Base-by-base conservation (phyloP, 2,329 filamentous ascomycete genomes). In the Pseudocercospora crystallina region DNA sequence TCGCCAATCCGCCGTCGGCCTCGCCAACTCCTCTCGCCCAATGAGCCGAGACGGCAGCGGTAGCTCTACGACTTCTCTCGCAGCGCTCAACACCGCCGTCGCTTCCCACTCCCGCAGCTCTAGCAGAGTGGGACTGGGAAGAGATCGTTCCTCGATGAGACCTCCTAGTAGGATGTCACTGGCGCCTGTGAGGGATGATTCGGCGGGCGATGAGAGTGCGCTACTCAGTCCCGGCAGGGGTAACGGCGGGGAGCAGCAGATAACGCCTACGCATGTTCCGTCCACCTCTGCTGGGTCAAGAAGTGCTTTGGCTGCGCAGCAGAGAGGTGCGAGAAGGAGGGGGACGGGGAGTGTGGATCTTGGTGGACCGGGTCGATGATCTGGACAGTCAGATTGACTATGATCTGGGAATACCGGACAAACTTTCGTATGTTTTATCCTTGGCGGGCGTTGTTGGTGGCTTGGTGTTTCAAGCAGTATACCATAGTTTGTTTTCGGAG, bases 41-140 rank as follows among this genome's bases (percentile, higher is more conserved):
- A 47, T 47, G 14, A 62, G 58, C 36, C 54, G 60, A n/a, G 60
- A 62, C 36, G 53, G 58, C 46, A 59, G 54, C 33, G 51, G 51
- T 10, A 54, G 54, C 17, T 57, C 56, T 8, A 53, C 49, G 7
- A 51, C 49, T 15, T 53, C 56, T 2, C 43, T 53, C 13, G 51
- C 48, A 8, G 54, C 56, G 15, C 47, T 56, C 26, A 47, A 54
- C 14, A 46, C 54, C 8, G 43, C 46, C 35, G 45, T 41, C 15
- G 54, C 45, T 13, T 56, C 36, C 12, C 46, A 35, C 7, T 48
- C 47, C 5, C 37, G 56, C 46, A 52, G 42, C 44, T 54, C 53
- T 46, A 56, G 56, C 36, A 40, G 53, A 36, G 46, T 59, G 4
- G 47, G 47, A 26, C 33, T 52, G 10, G 43, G 46, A 36, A 47